A percentile compares a stretch with the other conserved stretches of the same genome.
Conservation (phyloP, 140 eudicot species). For the Bidens hawaiensis region DNA sequence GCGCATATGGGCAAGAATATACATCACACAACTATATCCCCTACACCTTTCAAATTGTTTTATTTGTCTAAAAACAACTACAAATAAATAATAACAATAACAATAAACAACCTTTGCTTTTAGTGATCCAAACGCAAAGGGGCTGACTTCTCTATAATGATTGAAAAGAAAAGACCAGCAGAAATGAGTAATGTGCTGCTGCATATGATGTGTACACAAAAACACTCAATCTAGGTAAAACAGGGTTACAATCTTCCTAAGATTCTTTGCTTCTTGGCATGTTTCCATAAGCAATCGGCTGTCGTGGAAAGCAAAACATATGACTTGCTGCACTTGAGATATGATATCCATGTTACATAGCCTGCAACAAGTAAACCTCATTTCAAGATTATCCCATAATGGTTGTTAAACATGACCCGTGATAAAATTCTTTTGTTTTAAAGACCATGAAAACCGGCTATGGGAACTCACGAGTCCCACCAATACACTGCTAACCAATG, state of each 20-base stretch:
- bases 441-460: background rate
- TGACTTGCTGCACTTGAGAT: conserved; percentile 96
- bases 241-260: conserved; percentile 93
- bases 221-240: conserved; percentile 72
- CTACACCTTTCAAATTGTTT: conserved; percentile 20
- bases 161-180: conserved; percentile 31
- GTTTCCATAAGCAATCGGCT: conserved; percentile 97
- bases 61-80: conserved; percentile 17
- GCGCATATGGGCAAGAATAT: conserved; percentile 6
- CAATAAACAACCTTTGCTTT: conserved; percentile 8
- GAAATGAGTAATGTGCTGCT: conserved; percentile 22
- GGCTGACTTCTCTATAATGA: conserved; percentile 37
- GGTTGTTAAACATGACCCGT: background rate
- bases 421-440: background rate
- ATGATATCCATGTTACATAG: conserved; percentile 98
- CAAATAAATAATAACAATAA: conserved; percentile 22
- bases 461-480: background rate
- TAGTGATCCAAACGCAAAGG: conserved; percentile 19
- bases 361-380: conserved; percentile 43
- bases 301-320: conserved; percentile 96
- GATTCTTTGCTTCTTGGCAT: conserved; percentile 96
- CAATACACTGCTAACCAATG: background rate
- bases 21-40: conserved; percentile 14
- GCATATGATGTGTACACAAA: conserved; percentile 26
- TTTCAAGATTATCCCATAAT: background rate